phyloP scores from a whole-genome alignment of 2,329 filamentous ascomycete species.

The Claviceps monticola region DNA sequence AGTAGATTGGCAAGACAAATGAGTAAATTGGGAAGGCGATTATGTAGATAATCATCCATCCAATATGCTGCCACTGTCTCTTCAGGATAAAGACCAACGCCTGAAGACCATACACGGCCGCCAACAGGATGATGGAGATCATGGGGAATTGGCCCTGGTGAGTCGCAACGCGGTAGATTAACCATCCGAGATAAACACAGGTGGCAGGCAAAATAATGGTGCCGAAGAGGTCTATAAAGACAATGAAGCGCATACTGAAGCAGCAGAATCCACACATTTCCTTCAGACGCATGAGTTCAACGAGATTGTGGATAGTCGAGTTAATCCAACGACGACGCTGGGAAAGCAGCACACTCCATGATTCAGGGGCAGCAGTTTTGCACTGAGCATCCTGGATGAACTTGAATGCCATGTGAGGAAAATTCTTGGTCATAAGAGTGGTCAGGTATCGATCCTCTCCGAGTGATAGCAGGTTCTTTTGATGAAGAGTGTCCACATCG shows the following conservation, averaged over 20 bases:
- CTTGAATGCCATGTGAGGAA: slow-evolving; percentile 91
- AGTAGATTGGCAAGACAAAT: slow-evolving; percentile 83
- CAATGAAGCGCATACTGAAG: slow-evolving; percentile 95
- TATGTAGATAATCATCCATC: slow-evolving; percentile 99
- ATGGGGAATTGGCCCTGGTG: slow-evolving; percentile 62
- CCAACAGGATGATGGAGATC: slow-evolving; percentile 81
- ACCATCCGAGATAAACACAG: slow-evolving; percentile 71
- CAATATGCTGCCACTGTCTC: slow-evolving; percentile 94
- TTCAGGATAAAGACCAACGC: slow-evolving; percentile 94
- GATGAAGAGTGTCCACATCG: slow-evolving; percentile 84
- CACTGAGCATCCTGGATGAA: slow-evolving; percentile 90
- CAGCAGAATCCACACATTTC: slow-evolving; percentile 98
- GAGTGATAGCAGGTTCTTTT: slow-evolving; percentile 89
- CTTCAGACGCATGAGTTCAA: slow-evolving; percentile 76
- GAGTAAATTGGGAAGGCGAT: slow-evolving; percentile 91
- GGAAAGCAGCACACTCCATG: slow-evolving; percentile 88
- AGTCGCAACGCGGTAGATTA: slow-evolving; percentile 67
- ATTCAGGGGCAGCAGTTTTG: slow-evolving; percentile 84
- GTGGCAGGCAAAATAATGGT: slow-evolving; percentile 87
- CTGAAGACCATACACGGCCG: slow-evolving; percentile 86
- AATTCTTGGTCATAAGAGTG: slow-evolving; percentile 96
- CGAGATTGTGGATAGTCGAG: slow-evolving; percentile 92
- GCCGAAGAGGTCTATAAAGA: slow-evolving; percentile 86
- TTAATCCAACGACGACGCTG: slow-evolving; percentile 99
- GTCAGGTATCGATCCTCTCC: slow-evolving; percentile 96